Conservation (phyloP, 2,329 filamentous ascomycete species). For the Penicillium sp. region DNA sequence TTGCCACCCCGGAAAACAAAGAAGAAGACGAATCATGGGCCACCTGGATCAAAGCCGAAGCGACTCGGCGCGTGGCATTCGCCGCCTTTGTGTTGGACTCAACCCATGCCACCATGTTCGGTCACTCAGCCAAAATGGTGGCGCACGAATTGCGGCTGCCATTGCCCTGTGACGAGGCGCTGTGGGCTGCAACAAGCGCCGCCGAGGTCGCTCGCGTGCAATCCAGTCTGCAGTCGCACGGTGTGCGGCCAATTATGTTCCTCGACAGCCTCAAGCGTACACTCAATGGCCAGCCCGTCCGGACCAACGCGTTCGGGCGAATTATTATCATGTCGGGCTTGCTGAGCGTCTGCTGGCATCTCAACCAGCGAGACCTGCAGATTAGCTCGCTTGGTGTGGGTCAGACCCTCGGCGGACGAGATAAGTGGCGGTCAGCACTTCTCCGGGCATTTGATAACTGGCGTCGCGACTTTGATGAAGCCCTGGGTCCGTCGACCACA, state of each 20-base stretch:
- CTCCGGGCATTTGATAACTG: slow-evolving; percentile 89
- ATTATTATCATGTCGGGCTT: slow-evolving; percentile 92
- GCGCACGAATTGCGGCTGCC: slow-evolving; percentile 91
- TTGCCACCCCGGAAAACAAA: slow-evolving; percentile 77
- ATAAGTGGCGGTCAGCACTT: slow-evolving; percentile 85
- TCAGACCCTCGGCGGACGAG: slow-evolving; percentile 76
- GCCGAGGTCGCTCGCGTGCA: slow-evolving; percentile 83
- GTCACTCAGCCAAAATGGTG: slow-evolving; percentile 94
- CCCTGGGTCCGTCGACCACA: slow-evolving; percentile 66
- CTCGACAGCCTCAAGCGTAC: slow-evolving; percentile 88
- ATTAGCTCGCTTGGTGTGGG: slow-evolving; percentile 81
- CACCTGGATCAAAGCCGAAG: slow-evolving; percentile 91
- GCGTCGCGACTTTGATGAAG: slow-evolving; percentile 87
- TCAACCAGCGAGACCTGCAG: slow-evolving; percentile 94
- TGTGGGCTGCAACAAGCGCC: slow-evolving; percentile 88
- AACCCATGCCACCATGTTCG: slow-evolving; percentile 96
- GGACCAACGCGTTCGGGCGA: slow-evolving; percentile 89
- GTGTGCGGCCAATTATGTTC: slow-evolving; percentile 81
- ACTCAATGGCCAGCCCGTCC: slow-evolving; percentile 77
- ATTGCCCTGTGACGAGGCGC: slow-evolving; percentile 83
- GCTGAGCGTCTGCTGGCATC: slow-evolving; percentile 92
- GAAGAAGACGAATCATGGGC: slow-evolving; percentile 86
- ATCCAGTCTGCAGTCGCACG: slow-evolving; percentile 73
- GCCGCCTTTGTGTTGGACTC: slow-evolving; percentile 94
- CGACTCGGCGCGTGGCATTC: slow-evolving; percentile 84